These are phyloP conservation scores for Senna siamea DNA, from an alignment of 306 rosid species.

Conservation along the genomic window DNA sequence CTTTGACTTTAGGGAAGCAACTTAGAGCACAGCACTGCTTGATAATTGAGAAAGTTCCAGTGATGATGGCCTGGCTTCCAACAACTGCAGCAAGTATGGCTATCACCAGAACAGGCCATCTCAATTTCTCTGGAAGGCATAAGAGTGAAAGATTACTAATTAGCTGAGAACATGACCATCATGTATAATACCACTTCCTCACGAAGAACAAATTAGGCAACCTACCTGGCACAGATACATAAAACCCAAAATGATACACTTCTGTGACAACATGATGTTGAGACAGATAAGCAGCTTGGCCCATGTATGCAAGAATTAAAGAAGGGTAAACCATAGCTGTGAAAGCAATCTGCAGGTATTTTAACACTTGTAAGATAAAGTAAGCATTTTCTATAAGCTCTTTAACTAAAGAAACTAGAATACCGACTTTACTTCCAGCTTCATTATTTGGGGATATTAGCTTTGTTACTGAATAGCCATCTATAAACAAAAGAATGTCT, in stretches of 20 bases:
- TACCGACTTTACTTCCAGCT: not conserved
- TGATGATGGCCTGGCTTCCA: conserved; percentile 87
- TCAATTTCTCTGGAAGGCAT: conserved; percentile 54
- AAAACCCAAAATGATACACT: conserved; percentile 58
- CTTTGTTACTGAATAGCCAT: conserved; percentile 18
- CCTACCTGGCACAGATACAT: conserved; percentile 84
- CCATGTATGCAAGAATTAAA: conserved; percentile 83
- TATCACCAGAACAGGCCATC: conserved; percentile 77
- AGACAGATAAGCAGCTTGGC: conserved; percentile 89
- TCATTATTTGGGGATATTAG: not conserved
- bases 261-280: conserved; percentile 44
- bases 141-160: conserved; percentile 14
- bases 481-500: not conserved
- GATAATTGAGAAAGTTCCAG: conserved; percentile 82
- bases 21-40: conserved; percentile 76
- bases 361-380: conserved; percentile 28
- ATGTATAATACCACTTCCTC: conserved; percentile 4
- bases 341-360: conserved; percentile 76
- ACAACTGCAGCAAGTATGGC: conserved; percentile 85
- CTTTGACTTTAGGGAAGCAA: conserved; percentile 82
- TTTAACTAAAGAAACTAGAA: not conserved
- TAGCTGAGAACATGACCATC: conserved; percentile 26
- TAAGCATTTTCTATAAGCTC: not conserved
- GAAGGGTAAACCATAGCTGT: conserved; percentile 78
- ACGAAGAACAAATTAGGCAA: conserved; percentile 28